phyloP scores from a whole-genome alignment of 306 rosid genomes.

The Glycine tomentella region DNA sequence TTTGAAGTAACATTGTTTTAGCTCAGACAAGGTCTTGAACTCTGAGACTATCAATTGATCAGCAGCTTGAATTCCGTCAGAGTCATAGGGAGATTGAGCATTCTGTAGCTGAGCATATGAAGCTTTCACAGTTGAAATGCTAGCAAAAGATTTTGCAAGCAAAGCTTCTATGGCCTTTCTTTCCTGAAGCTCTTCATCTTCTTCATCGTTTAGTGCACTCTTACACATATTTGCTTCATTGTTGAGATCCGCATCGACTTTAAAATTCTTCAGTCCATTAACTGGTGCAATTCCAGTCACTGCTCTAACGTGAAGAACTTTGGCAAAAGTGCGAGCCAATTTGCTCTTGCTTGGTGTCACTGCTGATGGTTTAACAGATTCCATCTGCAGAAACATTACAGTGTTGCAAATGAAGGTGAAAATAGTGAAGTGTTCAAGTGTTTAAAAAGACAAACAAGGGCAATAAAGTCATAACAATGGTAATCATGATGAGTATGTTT shows the following conservation, averaged over 20 bases:
- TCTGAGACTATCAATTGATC: constrained; percentile 64
- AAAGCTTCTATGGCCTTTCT: constrained; percentile 63
- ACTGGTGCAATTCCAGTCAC: constrained; percentile 60
- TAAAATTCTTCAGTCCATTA: constrained; percentile 60
- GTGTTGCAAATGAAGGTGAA: constrained; percentile 34
- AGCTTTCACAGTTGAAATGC: constrained; percentile 73
- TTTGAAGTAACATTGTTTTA: constrained; percentile 71
- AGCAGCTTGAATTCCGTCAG: constrained; percentile 75
- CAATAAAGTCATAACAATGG: constrained; percentile 51
- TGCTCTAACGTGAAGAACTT: constrained; percentile 70
- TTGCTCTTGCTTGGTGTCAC: constrained; percentile 68
- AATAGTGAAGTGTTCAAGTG: constrained; percentile 23
- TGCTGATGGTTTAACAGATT: constrained; percentile 64
- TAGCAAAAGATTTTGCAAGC: constrained; percentile 75
- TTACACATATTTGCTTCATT: constrained; percentile 45
- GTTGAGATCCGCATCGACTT: constrained; percentile 48
- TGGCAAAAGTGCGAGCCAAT: constrained; percentile 70
- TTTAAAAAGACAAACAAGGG: constrained; percentile 37
- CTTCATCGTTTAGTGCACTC: constrained; percentile 36
- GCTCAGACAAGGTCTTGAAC: constrained; percentile 76
- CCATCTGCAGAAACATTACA: constrained; percentile 66
- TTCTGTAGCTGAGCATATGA: constrained; percentile 81
- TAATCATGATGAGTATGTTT: constrained; percentile 54
- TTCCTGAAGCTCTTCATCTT: constrained; percentile 64
- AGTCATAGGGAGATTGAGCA: constrained; percentile 81